Evolutionary conservation across 441 rosid species (phyloP), one percentile per base, ranked within the genome.

Genomic region (Geranium incanum): DNA sequence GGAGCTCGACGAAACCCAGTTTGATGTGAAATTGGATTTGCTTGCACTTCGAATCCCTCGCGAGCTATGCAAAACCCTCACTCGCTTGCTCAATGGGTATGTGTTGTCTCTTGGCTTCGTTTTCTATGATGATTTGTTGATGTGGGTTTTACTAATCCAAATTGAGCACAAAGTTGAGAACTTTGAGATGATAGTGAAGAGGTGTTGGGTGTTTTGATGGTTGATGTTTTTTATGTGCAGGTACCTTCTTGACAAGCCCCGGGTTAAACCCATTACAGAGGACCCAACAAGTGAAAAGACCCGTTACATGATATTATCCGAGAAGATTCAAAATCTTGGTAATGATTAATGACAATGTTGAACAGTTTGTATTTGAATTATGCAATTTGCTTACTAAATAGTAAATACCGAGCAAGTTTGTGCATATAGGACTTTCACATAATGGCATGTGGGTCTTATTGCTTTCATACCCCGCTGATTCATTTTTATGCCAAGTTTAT

Each of bases 1-100:
- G 59, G 59, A 0, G 90, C 68, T 91, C 67, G 97, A 94, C 67
- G 92, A 88, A 77, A 89, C 85, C 66, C 82, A 86, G 80, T 92
- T 92, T 70, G 90, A 88, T 68, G 91, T 89, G 69, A 71, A 81
- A 60, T 76, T 90, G 65, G 82, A 87, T 66, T 74, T 94, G 52
- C 82, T 88, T 88, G 98, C 97, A 65, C 85, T 91, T 57, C 80
- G 92, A 73, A 85, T 94, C 43, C 98, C 98, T 15, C 88, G 97
- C 33, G 88, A 92, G 68, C 83, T 83, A 38, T 94, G 96, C 83
- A 89, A 81, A 75, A 75, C 41, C 18, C 89, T 82, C 41, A 82
- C 88, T 75, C 84, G 86, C 64, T 72, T 87, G 19, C 88, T 94
- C 28, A 85, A 87, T 52, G 97, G 97, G 96, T 93, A 79, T 33